Evolutionary conservation across 768 basidiomycete species (phyloP).

Genomic region (Tricholoma saponaceum): DNA sequence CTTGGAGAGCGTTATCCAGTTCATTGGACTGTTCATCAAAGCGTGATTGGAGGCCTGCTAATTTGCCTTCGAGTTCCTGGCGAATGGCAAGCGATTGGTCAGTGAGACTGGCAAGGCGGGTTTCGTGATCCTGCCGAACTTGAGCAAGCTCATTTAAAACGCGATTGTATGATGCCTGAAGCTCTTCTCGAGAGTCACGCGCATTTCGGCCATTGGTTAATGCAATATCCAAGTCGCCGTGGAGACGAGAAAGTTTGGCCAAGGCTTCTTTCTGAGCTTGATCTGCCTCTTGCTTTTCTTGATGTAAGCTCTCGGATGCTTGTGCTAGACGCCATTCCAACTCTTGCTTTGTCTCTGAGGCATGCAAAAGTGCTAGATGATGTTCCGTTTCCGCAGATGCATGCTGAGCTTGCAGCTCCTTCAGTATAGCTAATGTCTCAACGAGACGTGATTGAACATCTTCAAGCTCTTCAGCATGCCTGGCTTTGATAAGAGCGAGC

Average conservation of each 20-base stretch:
- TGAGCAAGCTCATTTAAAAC: slow-evolving; percentile 16
- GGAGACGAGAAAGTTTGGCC: slow-evolving; percentile 7
- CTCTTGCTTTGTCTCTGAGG: slow-evolving; percentile 24
- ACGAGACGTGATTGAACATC: slow-evolving; percentile 33
- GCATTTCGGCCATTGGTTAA: slow-evolving; percentile 5
- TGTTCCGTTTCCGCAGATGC: slow-evolving; percentile 31
- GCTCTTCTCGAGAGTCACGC: slow-evolving; percentile 15
- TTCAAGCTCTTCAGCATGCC: slow-evolving; percentile 33
- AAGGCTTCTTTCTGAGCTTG: not conserved
- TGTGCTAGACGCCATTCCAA: slow-evolving; percentile 21
- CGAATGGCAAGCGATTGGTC: slow-evolving; percentile 22
- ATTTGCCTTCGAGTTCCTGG: slow-evolving; percentile 29
- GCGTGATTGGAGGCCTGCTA: slow-evolving; percentile 29
- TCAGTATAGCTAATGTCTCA: slow-evolving; percentile 28
- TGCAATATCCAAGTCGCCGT: slow-evolving; percentile 6
- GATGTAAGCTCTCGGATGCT: slow-evolving; percentile 11
- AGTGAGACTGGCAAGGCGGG: slow-evolving; percentile 21
- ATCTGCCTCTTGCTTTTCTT: slow-evolving; percentile 8
- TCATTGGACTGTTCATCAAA: slow-evolving; percentile 32
- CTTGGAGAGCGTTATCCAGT: slow-evolving; percentile 34
- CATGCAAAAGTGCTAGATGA: slow-evolving; percentile 28
- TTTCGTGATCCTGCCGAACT: slow-evolving; percentile 25
- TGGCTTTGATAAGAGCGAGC: slow-evolving; percentile 27
- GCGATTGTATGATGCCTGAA: slow-evolving; percentile 9
- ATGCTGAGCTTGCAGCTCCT: slow-evolving; percentile 28